phyloP scores from a whole-genome alignment of 2,329 filamentous ascomycete genomes.

The Coniosporium uncinatum region DNA sequence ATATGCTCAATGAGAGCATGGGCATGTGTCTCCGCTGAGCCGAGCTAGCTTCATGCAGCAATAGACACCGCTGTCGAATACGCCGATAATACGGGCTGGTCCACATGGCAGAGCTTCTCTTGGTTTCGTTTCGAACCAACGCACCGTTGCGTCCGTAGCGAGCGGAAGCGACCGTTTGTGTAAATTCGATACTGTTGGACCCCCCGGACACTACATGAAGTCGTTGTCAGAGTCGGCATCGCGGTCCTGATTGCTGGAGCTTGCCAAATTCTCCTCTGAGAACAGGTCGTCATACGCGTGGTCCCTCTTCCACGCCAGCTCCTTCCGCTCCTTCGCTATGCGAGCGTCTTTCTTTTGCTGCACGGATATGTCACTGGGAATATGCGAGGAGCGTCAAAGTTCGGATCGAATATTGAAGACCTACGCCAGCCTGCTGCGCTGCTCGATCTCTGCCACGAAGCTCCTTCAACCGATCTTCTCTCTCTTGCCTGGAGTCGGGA shows the following conservation, averaged over 20 bases:
- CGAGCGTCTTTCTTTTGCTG: slow-evolving; percentile 73
- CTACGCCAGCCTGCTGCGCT: slow-evolving; percentile 54
- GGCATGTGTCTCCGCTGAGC: slow-evolving; percentile 44
- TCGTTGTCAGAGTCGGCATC: slow-evolving; percentile 78
- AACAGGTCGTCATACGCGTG: slow-evolving; percentile 96
- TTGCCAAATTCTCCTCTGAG: slow-evolving; percentile 72
- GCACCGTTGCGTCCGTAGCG: neutral
- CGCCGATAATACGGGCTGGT: too few species aligned
- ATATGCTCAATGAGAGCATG: slow-evolving; percentile 72
- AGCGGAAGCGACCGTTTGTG: neutral
- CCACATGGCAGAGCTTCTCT: too few species aligned
- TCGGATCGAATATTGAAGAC: slow-evolving; percentile 7
- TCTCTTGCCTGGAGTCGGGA: slow-evolving; percentile 78
- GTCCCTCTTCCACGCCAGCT: slow-evolving; percentile 94
- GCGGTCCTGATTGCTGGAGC: slow-evolving; percentile 81
- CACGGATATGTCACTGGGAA: neutral
- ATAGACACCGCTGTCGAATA: too few species aligned
- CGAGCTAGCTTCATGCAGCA: neutral
- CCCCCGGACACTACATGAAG: slow-evolving; percentile 63
- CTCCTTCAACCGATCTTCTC: slow-evolving; percentile 68
- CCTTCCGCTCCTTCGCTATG: slow-evolving; percentile 73
- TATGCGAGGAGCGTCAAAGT: neutral
- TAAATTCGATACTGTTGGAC: neutral
- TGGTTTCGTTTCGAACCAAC: too few species aligned
- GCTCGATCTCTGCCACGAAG: slow-evolving; percentile 68